Base-by-base conservation (phyloP, 2,329 filamentous ascomycete species). In the Fonsecaea pugnacius region DNA sequence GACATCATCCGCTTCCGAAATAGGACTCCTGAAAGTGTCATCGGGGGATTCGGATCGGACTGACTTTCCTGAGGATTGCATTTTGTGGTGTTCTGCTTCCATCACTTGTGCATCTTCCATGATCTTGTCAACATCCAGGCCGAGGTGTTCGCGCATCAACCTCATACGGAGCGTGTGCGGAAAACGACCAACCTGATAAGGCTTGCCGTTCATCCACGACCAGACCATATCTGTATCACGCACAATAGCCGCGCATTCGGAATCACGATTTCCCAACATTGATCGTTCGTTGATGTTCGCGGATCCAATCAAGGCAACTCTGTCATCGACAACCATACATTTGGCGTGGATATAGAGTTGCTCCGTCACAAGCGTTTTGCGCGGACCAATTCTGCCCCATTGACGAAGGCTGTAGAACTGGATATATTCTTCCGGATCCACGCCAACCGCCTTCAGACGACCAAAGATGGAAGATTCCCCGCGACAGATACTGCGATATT, bases 221-320 rank as follows among this genome's bases (percentile, higher is more conserved):
- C 87, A 89, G 63, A 97, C 86, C 87, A 96, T 92, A 75, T 97
- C 92, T 1, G 91, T 94, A 75, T 99, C 95, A 59, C 94, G 87
- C 48, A 99, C 91, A 50, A 98, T 85, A 6, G 93, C 89, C 4
- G 94, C 95, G 67, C 91, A 88, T 77, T 99, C 95, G 0, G 94
- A 97, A 76, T 99, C 95, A 72, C 95, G 87, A 55, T 87, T 89
- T 8, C 95, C 95, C 66, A 97, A 78, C 92, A 98, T 92, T 6
- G 94, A 98, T 52, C 95, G 88, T 77, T 99, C 95, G 72, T 99
- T 99, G 82, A 99, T 98, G 75, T 99, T 99, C 59, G 95, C 95
- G 52, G 94, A 98, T 18, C 95, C 95, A 71, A 99, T 99, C 66
- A 99, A 88, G 21, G 90, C 94, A 63, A 95, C 87, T 36, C 94